A percentile compares a stretch with the other conserved stretches of the same genome.
Evolutionary conservation across 2,329 filamentous ascomycete species (phyloP).

Genomic region (Cercospora brassicicola): DNA sequence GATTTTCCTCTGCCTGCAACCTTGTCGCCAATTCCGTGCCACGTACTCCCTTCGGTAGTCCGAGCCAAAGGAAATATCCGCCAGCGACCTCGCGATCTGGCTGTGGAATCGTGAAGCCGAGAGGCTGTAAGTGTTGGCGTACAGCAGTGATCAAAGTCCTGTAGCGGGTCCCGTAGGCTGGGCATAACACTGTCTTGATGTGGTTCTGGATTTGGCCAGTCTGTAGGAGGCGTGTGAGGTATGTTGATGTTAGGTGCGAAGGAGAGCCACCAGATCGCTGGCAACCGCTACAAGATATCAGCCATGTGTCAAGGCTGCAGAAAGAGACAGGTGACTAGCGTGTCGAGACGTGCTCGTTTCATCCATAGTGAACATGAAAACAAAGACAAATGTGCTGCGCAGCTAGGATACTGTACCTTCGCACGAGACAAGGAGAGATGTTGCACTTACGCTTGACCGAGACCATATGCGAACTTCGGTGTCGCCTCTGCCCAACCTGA

Average conservation of each 20-base stretch:
- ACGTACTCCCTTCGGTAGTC: slow-evolving; percentile 57
- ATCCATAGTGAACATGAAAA: background rate
- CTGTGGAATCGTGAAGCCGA: slow-evolving; percentile 58
- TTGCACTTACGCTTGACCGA: slow-evolving; percentile 9
- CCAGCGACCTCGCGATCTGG: slow-evolving; percentile 59
- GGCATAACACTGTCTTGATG: slow-evolving; percentile 55
- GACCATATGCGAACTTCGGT: slow-evolving; percentile 58
- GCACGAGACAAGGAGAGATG: background rate
- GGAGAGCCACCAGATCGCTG: slow-evolving; percentile 61
- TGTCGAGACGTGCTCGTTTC: background rate
- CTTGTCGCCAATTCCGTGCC: slow-evolving; percentile 58
- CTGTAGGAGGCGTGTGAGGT: slow-evolving; percentile 56
- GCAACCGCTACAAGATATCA: slow-evolving; percentile 46
- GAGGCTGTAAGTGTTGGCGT: slow-evolving; percentile 58
- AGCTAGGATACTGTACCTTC: background rate
- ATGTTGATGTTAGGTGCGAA: slow-evolving; percentile 59
- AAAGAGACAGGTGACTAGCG: background rate
- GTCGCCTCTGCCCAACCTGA: slow-evolving; percentile 87
- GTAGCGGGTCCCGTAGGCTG: slow-evolving; percentile 57
- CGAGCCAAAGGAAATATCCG: slow-evolving; percentile 84
- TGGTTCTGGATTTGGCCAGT: slow-evolving; percentile 55
- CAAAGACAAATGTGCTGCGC: background rate
- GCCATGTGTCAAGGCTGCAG: slow-evolving; percentile 4
- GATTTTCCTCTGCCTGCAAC: slow-evolving; percentile 62
- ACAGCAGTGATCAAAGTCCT: slow-evolving; percentile 61